These are phyloP conservation scores for Boletus sensibilis DNA, from an alignment of 768 basidiomycete species.

Conservation along the genomic window DNA sequence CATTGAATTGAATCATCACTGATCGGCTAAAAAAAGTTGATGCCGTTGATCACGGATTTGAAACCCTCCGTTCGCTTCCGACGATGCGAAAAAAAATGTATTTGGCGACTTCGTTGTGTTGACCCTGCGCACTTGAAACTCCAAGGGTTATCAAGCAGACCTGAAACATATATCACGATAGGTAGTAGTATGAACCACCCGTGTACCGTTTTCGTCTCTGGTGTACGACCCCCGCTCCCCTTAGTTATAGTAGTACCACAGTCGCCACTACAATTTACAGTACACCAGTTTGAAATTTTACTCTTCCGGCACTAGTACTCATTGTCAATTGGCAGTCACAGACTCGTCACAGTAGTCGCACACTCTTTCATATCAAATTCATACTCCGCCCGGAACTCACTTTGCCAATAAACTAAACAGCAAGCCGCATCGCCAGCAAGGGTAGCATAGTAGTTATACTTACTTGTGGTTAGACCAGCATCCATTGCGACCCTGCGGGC, in stretches of 20 bases:
- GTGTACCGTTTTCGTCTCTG: background rate
- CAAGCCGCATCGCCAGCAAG: too few species aligned
- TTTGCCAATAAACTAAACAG: too few species aligned
- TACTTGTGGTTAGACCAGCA: too few species aligned
- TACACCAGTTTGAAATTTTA: background rate
- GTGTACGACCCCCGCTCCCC: background rate
- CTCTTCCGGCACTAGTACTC: background rate
- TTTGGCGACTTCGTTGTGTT: background rate
- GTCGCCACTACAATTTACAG: background rate
- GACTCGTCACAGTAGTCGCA: too few species aligned
- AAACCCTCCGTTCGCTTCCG: conserved; percentile 27
- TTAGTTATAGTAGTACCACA: conserved; percentile 8
- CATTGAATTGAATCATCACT: conserved; percentile 8
- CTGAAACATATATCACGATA: conserved; percentile 23
- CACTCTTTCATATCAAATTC: too few species aligned
- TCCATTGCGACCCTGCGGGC: too few species aligned
- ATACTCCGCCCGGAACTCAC: too few species aligned
- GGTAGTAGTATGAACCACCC: background rate
- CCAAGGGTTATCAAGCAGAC: background rate
- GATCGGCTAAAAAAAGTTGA: conserved; percentile 9
- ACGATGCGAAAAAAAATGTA: conserved; percentile 7
- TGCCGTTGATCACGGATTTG: conserved; percentile 2
- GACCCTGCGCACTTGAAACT: conserved; percentile 22
- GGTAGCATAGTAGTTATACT: too few species aligned
- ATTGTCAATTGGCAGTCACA: background rate